Percentiles rank a stretch among this genome's conserved stretches.
phyloP scores from a whole-genome alignment of 169 alveolate species.

The Plasmodium sp. region DNA sequence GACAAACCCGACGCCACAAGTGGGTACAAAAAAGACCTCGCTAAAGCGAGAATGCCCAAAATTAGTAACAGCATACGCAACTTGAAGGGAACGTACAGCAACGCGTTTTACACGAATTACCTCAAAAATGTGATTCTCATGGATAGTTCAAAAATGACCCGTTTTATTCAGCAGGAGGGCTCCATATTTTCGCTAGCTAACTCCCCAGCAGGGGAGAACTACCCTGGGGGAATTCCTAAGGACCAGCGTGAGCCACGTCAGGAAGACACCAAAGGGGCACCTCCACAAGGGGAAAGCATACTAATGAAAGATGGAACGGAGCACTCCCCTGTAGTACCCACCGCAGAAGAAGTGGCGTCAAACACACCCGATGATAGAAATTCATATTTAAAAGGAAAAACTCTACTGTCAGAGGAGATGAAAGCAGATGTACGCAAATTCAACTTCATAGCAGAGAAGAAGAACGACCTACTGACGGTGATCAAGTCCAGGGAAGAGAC shows the following conservation, averaged over 20 bases:
- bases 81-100: slow-evolving; percentile 28
- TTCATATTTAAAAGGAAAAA: not conserved
- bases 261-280: not conserved
- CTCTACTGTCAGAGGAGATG: not conserved
- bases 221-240: not conserved
- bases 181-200: not conserved
- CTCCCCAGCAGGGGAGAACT: not conserved
- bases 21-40: not conserved
- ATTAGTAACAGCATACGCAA: slow-evolving; percentile 26
- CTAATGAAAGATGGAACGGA: not conserved
- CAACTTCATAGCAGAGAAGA: not conserved
- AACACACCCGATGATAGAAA: not conserved
- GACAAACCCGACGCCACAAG: not conserved
- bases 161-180: slow-evolving; percentile 8
- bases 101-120: slow-evolving; percentile 50
- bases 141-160: slow-evolving; percentile 6
- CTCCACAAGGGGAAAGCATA: not conserved
- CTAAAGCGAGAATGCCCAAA: slow-evolving; percentile 1
- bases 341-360: not conserved
- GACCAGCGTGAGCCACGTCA: not conserved
- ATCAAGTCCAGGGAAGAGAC: slow-evolving; percentile 38
- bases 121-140: slow-evolving; percentile 45
- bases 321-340: not conserved
- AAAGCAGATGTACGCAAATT: not conserved
- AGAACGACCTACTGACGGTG: not conserved